Evolutionary conservation across 108 stramenopile genomes (phyloP).

Genomic region (Epipyxis sp.): DNA sequence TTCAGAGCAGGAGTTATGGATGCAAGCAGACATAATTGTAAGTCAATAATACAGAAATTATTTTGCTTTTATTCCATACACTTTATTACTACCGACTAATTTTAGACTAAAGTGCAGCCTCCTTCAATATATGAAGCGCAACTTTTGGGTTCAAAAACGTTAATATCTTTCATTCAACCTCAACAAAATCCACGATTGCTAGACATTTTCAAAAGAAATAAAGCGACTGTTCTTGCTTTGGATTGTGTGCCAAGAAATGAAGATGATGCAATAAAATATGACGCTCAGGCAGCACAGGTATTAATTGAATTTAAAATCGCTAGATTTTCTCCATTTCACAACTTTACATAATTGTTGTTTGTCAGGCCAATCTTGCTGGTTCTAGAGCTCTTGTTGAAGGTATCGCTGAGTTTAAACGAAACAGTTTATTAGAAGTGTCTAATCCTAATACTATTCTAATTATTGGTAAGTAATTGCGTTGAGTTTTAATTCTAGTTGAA

Average conservation of each 20-base stretch:
- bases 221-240: neutral
- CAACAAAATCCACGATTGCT: conserved; percentile 5
- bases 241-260: conserved; percentile 12
- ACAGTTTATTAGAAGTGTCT: conserved; percentile 91
- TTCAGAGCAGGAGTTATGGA: conserved; percentile 55
- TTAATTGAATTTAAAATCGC: no score
- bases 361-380: conserved; percentile 83
- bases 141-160: conserved; percentile 1
- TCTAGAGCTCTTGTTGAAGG: conserved; percentile 97
- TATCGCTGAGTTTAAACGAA: conserved; percentile 87
- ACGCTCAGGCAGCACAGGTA: no score
- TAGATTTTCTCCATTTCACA: no score
- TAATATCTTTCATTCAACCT: conserved; percentile 22
- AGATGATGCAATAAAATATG: neutral
- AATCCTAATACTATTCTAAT: conserved; percentile 76
- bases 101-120: conserved; percentile 25
- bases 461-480: neutral
- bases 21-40: conserved; percentile 78
- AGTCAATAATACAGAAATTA: conserved; percentile 13
- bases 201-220: neutral
- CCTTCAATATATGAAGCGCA: conserved; percentile 12
- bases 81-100: conserved; percentile 14
- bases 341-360: no score
- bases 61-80: conserved; percentile 3
- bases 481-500: no score